phyloP scores from a whole-genome alignment of 2,329 filamentous ascomycete species.

The Parastagonospora avenae region DNA sequence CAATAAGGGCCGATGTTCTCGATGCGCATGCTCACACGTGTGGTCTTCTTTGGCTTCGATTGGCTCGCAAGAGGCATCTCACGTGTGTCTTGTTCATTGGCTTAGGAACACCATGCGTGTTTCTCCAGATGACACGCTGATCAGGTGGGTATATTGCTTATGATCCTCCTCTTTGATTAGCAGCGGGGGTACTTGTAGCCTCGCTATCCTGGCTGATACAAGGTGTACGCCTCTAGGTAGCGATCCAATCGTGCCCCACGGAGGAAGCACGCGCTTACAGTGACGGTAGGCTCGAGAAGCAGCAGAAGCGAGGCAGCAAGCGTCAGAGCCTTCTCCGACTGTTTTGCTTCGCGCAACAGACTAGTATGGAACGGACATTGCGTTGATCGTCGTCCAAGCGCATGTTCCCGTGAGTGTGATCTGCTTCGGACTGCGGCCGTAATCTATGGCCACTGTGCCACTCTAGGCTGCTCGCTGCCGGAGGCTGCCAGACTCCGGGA shows the following conservation, averaged over 20 bases:
- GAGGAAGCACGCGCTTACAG: slow-evolving; percentile 9
- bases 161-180: slow-evolving; percentile 11
- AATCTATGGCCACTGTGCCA: not conserved
- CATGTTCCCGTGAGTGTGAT: not conserved
- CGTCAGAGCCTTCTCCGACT: not conserved
- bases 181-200: not conserved
- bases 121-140: slow-evolving; percentile 9
- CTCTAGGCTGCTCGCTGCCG: not conserved
- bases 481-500: slow-evolving; percentile 2
- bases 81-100: slow-evolving; percentile 11
- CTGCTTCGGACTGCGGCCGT: not conserved
- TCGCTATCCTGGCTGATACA: not conserved
- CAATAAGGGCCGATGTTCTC: not conserved
- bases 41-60: slow-evolving; percentile 4
- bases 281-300: not conserved
- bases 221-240: not conserved
- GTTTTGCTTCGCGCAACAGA: not conserved
- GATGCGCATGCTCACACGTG: slow-evolving; percentile 20
- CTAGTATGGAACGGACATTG: not conserved
- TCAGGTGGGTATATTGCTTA: slow-evolving; percentile 7
- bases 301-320: not conserved
- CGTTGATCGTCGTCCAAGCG: not conserved
- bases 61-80: slow-evolving; percentile 10
- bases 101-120: not conserved
- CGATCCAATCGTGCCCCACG: slow-evolving; percentile 13